Base-by-base conservation (phyloP, 345 rosid genomes). In the Gossypium rotundifolium region DNA sequence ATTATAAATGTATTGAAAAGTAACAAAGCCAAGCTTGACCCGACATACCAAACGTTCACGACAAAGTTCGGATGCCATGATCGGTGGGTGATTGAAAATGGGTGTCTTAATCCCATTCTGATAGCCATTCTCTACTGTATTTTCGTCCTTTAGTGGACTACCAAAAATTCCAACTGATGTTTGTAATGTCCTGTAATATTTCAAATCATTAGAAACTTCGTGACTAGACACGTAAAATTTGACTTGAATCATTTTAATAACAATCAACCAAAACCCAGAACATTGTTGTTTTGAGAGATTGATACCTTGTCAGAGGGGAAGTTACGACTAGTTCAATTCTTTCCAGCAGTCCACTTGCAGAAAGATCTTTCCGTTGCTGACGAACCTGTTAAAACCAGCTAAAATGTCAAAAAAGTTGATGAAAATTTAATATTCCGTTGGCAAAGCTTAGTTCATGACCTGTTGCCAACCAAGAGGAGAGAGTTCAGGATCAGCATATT, bases 381-480 rank as follows among this genome's bases (percentile, higher is more conserved):
- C 79, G 83, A 75, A 87, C 94, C 94, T 89, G 80, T 61, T 44
- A 25, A 29, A 53, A 33, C 11, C 45, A 10, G 16, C 62, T 20
- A 18, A 22, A 57, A 60, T 60, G 42, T 13, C 23, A 51, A 51
- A 13, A 51, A 16, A 16, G 55, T 16, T 51, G 0, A 9, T 2
- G 2, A 25, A 23, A 27, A 25, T 12, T 59, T 23, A 54, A 1
- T n/a, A 11, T 58, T 58, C 8, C 4, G 8, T n/a, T 9, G 61
- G 61, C 58, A 20, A 22, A 57, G 61, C 61, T 20, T 2, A 2
- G 0, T 59, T 0, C 44, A 8, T 11, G 44, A 89, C 98, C 88
- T 93, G 98, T 61, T 88, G 82, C 97, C 94, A 90, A 23, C 98
- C 98, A 2, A 88, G 87, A 62, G 88, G 84, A 42, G 97, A 88